Evolutionary conservation across 768 basidiomycete species (phyloP), one percentile per base, ranked within the genome.

Genomic region (Cystofilobasidium ferigula): DNA sequence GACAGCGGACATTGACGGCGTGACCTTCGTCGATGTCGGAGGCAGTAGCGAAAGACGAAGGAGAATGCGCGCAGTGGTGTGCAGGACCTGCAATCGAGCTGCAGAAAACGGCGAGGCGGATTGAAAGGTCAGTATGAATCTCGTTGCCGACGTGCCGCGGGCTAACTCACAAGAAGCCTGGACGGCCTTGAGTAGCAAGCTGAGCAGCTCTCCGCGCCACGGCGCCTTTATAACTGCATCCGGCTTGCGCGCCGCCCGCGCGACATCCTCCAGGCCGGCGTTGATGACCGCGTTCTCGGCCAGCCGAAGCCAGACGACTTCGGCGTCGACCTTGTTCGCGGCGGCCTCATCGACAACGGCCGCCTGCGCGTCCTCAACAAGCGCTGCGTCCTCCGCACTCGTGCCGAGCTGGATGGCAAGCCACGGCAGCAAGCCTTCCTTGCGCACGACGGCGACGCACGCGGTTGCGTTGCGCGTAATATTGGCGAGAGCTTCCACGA

Each of bases 401-500:
- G 22, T 58, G n/a, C 42, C 43, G 13, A 88, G 71, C 71, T 89
- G 87, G 76, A 87, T 83, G 72, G 87, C 85, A 30, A 93, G 83
- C 92, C 92, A 97, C 0, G 84, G 76, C 3, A 94, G 76, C 10
- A 93, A 78, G 0, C 83, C 81, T 0, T 85, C 84, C 70, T 85
- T 85, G 58, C 88, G 78, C 14, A 90, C 77, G 48, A 94, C 79
- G 0, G 86, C 86, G 14, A 80, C 83, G 9, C 83, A 81, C 0
- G 89, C 89, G 69, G 85, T 83, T 0, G 76, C 69, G 70, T 87
- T 85, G 71, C 81, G 82, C 0, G 88, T 87, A 62, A 91, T 71
- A 71, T 85, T 88, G 2, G 85, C 84, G 0, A 93, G 79, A 5
- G 89, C 81, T 80, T 88, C 87, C 6, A 90, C 74, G 40, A 89